Conservation (phyloP, 495 filamentous ascomycete species). For the Xylona heveae region DNA sequence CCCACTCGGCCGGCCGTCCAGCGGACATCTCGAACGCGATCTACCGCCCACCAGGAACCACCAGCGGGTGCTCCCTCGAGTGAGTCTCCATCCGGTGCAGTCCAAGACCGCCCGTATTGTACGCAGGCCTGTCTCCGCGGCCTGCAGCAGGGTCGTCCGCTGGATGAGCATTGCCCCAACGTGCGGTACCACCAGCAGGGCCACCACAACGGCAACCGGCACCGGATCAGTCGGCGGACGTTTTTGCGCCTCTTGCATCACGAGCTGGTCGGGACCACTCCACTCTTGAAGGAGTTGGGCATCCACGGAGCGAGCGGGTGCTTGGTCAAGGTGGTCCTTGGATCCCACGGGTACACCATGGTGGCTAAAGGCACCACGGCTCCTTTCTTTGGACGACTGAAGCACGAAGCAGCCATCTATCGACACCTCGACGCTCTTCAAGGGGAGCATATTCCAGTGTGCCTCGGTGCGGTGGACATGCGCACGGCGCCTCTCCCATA, state of each 20-base stretch:
- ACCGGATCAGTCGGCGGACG: conserved; percentile 7
- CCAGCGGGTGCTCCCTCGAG: too few species aligned
- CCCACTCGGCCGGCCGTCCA: too few species aligned
- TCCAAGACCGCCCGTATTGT: conserved; percentile 19
- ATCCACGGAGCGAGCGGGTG: conserved; percentile 3
- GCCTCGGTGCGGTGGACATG: conserved; percentile 15
- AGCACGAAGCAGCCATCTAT: conserved; percentile 17
- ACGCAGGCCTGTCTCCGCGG: conserved; percentile 25
- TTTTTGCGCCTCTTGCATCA: too few species aligned
- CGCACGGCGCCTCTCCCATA: too few species aligned
- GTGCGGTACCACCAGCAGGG: conserved; percentile 12
- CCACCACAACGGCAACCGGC: conserved; percentile 11
- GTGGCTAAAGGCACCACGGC: conserved; percentile 2
- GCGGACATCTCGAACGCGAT: too few species aligned
- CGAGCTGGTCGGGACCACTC: too few species aligned
- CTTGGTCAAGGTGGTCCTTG: conserved; percentile 5
- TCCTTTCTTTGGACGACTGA: conserved; percentile 7
- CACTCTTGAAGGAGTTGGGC: too few species aligned
- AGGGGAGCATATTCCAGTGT: conserved; percentile 17
- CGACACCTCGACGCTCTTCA: conserved; percentile 13
- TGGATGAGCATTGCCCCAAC: conserved; percentile 24
- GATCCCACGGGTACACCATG: conserved; percentile 5
- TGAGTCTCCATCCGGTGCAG: too few species aligned
- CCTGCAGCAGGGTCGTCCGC: conserved; percentile 13
- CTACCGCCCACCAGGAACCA: too few species aligned